A percentile compares a stretch with the other conserved stretches of the same genome.
phyloP scores from a whole-genome alignment of 106 monocot genomes.

The Gastrodia elata region DNA sequence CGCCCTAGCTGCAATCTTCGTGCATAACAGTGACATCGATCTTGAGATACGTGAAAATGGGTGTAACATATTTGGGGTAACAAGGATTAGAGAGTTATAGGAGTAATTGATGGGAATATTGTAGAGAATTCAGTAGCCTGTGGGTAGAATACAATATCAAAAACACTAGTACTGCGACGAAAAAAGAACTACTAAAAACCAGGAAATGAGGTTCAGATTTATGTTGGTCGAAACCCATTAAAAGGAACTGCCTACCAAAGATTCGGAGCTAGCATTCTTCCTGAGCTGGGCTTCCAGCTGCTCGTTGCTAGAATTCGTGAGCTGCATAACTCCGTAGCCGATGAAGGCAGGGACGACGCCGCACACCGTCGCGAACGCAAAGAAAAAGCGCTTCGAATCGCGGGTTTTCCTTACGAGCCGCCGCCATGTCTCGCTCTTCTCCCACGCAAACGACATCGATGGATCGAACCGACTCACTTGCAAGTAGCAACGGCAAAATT shows the following conservation, averaged over 20 bases:
- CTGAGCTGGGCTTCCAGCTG: slow-evolving; percentile 84
- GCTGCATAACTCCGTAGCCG: slow-evolving; percentile 79
- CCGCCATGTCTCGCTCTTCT: slow-evolving; percentile 87
- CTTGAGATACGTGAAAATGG: too few species aligned
- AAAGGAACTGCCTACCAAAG: slow-evolving; percentile 35
- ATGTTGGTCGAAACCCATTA: not conserved
- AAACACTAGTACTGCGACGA: not conserved
- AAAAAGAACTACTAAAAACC: not conserved
- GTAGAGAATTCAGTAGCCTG: too few species aligned
- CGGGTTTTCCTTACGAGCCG: slow-evolving; percentile 81
- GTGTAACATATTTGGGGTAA: too few species aligned
- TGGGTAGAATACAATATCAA: too few species aligned
- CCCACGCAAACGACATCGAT: slow-evolving; percentile 55
- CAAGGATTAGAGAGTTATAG: too few species aligned
- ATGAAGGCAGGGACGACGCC: slow-evolving; percentile 77
- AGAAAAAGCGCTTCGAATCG: slow-evolving; percentile 89
- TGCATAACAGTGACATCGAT: too few species aligned
- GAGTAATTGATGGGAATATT: too few species aligned
- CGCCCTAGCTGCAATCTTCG: too few species aligned
- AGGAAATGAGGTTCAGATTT: not conserved
- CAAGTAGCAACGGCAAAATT: too few species aligned
- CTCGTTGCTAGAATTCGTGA: slow-evolving; percentile 79
- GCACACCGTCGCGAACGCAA: slow-evolving; percentile 74
- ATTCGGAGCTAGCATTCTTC: slow-evolving; percentile 68
- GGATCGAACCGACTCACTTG: not conserved